Conservation (phyloP, 495 filamentous ascomycete species). For the Chaetomium fimeti region DNA sequence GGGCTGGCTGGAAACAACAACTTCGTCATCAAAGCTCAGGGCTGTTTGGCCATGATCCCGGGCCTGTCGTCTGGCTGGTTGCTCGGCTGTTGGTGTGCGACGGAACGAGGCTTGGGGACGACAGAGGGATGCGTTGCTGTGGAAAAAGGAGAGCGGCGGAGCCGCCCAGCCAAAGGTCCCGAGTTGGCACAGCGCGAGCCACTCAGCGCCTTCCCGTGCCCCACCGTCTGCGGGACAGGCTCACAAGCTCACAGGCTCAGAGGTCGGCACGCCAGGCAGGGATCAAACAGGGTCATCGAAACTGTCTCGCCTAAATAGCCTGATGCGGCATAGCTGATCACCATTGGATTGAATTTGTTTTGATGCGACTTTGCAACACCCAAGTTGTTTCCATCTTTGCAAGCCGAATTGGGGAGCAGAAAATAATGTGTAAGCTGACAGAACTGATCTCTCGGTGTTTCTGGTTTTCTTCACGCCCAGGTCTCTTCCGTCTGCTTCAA, state of each 20-base stretch:
- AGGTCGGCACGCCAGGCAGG: too few relatives aligned
- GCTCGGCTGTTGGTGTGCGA: constrained; percentile 32
- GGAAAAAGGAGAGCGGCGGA: constrained; percentile 29
- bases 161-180: constrained; percentile 5
- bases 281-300: constrained; percentile 12
- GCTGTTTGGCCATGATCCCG: constrained; percentile 18
- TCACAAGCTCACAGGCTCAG: background rate
- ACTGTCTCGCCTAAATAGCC: constrained; percentile 36
- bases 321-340: constrained; percentile 22
- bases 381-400: too few relatives aligned
- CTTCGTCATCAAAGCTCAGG: constrained; percentile 15
- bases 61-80: constrained; percentile 29
- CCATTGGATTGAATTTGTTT: background rate
- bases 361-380: too few relatives aligned
- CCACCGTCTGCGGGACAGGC: constrained; percentile 3
- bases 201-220: constrained; percentile 1
- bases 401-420: too few relatives aligned
- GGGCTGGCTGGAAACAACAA: constrained; percentile 16
- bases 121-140: constrained; percentile 24
- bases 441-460: too few relatives aligned
- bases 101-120: constrained; percentile 21
- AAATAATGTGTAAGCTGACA: too few relatives aligned
- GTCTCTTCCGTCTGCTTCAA: too few relatives aligned
- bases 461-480: too few relatives aligned
- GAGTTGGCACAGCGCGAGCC: background rate